Percentiles rank a stretch among this genome's conserved stretches.
Evolutionary conservation across 805 yeast genomes (phyloP).

Genomic region (Wickerhamomyces sydowiorum): DNA sequence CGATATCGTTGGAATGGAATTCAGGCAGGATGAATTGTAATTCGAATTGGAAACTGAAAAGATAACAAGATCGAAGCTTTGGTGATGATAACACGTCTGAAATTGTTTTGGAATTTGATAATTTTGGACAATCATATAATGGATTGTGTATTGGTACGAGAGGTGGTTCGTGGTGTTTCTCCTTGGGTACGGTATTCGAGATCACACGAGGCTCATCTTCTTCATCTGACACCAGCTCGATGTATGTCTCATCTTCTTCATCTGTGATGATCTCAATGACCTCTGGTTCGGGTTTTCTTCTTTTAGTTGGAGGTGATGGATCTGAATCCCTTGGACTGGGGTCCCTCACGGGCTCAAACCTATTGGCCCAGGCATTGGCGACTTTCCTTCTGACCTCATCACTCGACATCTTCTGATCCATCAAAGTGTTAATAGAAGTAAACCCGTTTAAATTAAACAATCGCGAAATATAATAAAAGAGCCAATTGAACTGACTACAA

Average conservation of each 20-base stretch:
- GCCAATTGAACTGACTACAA: too few species aligned
- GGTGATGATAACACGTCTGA: conserved; percentile 27
- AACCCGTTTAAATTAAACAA: too few species aligned
- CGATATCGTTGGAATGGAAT: conserved; percentile 15
- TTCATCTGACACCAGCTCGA: too few species aligned
- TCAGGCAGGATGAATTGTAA: conserved; percentile 32
- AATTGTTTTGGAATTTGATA: conserved; percentile 20
- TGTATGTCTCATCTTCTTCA: too few species aligned
- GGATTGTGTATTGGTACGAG: conserved; percentile 17
- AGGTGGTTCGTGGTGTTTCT: conserved; percentile 6
- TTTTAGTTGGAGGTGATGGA: background rate
- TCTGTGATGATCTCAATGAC: background rate
- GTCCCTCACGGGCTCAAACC: too few species aligned
- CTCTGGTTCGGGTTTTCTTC: background rate
- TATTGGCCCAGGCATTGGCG: too few species aligned
- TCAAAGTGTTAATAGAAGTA: too few species aligned
- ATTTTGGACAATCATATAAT: conserved; percentile 9
- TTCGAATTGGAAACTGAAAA: conserved; percentile 45
- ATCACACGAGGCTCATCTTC: too few species aligned
- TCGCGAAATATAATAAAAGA: too few species aligned
- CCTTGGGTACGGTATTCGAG: background rate
- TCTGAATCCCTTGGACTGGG: too few species aligned
- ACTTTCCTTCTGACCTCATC: too few species aligned
- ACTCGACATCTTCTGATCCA: too few species aligned
- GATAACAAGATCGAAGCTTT: conserved; percentile 31